phyloP scores from a whole-genome alignment of 2,329 filamentous ascomycete species.

The Colletotrichum ledebouriae region DNA sequence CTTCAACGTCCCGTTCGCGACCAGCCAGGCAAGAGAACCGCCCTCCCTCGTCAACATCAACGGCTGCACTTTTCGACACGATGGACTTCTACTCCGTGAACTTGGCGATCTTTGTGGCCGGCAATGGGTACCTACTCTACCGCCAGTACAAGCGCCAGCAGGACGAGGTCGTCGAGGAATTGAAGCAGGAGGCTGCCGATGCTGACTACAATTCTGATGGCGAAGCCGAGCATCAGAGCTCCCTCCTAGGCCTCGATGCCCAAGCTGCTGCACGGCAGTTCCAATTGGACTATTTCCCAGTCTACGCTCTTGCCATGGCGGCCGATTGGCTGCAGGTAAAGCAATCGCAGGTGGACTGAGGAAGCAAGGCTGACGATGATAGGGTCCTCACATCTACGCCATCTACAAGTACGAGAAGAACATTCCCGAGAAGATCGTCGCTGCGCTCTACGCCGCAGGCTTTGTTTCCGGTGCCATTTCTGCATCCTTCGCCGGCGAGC shows the following conservation, averaged over 20 bases:
- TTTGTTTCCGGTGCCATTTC: constrained; percentile 64
- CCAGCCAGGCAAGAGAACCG: background rate
- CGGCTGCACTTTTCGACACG: constrained; percentile 1
- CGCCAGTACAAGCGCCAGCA: constrained; percentile 44
- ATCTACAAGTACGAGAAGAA: constrained; percentile 65
- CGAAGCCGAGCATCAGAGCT: constrained; percentile 32
- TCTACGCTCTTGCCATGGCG: constrained; percentile 50
- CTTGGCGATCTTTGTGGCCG: constrained; percentile 44
- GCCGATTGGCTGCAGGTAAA: constrained; percentile 53
- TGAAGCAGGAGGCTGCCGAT: constrained; percentile 36
- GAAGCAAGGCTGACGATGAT: constrained; percentile 13
- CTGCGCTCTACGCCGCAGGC: constrained; percentile 59
- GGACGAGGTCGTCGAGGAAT: constrained; percentile 22
- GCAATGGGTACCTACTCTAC: constrained; percentile 46
- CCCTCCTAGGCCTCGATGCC: constrained; percentile 28
- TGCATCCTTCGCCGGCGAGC: constrained; percentile 55
- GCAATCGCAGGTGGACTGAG: background rate
- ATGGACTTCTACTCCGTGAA: constrained; percentile 47
- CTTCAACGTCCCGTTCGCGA: constrained; percentile 1
- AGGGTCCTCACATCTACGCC: constrained; percentile 64
- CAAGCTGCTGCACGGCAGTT: constrained; percentile 42
- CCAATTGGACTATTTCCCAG: constrained; percentile 46
- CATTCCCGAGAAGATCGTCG: constrained; percentile 59
- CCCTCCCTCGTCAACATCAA: background rate
- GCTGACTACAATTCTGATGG: constrained; percentile 31